Evolutionary conservation across 2,329 filamentous ascomycete species (phyloP).

Genomic region (Myriangium duriaei): DNA sequence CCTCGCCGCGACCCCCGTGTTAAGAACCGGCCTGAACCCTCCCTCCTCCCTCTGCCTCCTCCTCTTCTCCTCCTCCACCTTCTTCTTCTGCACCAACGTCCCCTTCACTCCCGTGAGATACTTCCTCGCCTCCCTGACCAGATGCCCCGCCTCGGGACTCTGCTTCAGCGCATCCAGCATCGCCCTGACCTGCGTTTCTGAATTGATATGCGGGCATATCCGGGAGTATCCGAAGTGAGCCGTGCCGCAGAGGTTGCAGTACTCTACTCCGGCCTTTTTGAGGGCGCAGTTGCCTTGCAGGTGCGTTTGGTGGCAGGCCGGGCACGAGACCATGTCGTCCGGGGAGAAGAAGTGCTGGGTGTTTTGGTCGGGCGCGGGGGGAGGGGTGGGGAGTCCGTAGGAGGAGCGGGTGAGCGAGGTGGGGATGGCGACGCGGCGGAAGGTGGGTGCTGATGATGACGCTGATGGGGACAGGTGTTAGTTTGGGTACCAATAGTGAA

Average conservation of each 20-base stretch:
- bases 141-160: conserved; percentile 42
- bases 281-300: conserved; percentile 47
- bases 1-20: not conserved
- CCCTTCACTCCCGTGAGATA: conserved; percentile 47
- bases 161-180: conserved; percentile 52
- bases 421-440: conserved; percentile 14
- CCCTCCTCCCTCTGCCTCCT: conserved; percentile 13
- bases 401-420: conserved; percentile 9
- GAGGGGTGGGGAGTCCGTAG: conserved; percentile 8
- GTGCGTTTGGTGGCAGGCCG: conserved; percentile 44
- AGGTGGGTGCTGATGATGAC: too few species aligned
- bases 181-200: conserved; percentile 47
- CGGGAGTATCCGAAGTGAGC: conserved; percentile 45
- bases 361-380: not conserved
- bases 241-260: conserved; percentile 52
- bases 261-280: conserved; percentile 45
- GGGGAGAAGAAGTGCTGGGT: conserved; percentile 5
- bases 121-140: conserved; percentile 42
- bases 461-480: not conserved
- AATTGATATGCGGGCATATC: conserved; percentile 50
- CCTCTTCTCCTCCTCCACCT: conserved; percentile 24
- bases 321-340: conserved; percentile 30
- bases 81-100: conserved; percentile 42
- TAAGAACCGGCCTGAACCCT: not conserved
- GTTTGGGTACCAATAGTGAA: conserved; percentile 2